Base-by-base conservation (phyloP, 257 asterid species). In the Solanum commersonii region DNA sequence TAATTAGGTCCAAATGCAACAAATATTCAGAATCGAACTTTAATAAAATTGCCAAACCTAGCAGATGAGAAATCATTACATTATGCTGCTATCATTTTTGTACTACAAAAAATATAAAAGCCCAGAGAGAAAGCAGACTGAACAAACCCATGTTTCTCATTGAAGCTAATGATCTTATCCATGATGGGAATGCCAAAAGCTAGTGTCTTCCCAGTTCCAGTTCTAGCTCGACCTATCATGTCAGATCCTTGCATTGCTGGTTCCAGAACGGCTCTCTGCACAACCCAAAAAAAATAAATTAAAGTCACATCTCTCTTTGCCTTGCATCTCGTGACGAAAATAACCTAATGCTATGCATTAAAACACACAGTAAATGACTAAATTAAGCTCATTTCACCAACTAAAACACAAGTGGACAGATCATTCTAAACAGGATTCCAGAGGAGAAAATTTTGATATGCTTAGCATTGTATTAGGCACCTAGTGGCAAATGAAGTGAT, bases 171-270 rank as follows among this genome's bases (percentile, higher is more conserved):
- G 88, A 97, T 95, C 90, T 96, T 95, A 88, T 97, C 98, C 92
- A 97, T 91, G 86, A 97, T 92, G 44, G 99, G 98, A 63, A 97
- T 96, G 85, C 98, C 99, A 81, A 97, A 97, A 87, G 99, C 99
- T 76, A 97, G 93, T 18, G 98, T 97, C 93, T 97, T 97, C 90
- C 99, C 99, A 0, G 99, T 97, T 87, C 98, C 99, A 1, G 98
- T 96, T 90, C 98, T 92, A 83, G 98, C 99, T 59, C 99, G 93
- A 87, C 98, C 98, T 68, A 97, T 97, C 98, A 97, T 93, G 88
- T 97, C 98, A 2, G 93, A 94, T 22, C 99, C 99, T 90, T 94
- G 93, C 98, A 96, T 95, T 37, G 98, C 99, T 8, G 99, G 99
- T 87, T 94, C 98, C 86, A 97, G 86, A 86, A 97, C 99, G 72